phyloP scores from a whole-genome alignment of 2,329 filamentous ascomycete genomes.

The Teratosphaeria pseudoeucalypti region DNA sequence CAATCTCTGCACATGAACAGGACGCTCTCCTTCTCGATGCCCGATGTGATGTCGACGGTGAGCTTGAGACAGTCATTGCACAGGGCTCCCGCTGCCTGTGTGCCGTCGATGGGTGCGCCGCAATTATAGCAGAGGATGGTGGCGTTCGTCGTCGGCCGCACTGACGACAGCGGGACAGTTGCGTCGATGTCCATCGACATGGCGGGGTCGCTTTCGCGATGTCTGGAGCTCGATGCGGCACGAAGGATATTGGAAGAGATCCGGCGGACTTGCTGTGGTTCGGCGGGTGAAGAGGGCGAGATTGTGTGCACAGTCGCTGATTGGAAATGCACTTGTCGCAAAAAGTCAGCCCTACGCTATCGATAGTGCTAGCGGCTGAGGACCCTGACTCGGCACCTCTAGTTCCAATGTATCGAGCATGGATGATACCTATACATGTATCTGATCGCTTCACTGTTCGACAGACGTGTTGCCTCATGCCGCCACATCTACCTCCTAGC shows the following conservation, averaged over 20 bases:
- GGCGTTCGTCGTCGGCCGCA: constrained; percentile 16
- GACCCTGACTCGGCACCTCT: no score
- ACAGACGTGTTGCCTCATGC: no score
- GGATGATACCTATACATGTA: no score
- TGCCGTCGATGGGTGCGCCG: constrained; percentile 89
- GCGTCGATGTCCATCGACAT: constrained; percentile 31
- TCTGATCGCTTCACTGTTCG: no score
- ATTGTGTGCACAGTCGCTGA: not conserved
- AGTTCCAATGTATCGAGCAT: no score
- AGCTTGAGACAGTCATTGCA: constrained; percentile 95
- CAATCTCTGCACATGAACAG: constrained; percentile 91
- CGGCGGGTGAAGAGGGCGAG: not conserved
- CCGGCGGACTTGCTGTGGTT: not conserved
- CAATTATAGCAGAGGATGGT: constrained; percentile 98
- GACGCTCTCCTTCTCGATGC: constrained; percentile 81
- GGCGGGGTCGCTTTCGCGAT: constrained; percentile 2
- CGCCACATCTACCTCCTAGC: no score
- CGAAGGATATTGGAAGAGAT: no score
- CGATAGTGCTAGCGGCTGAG: not conserved
- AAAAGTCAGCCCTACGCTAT: not conserved
- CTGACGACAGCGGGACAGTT: constrained; percentile 15
- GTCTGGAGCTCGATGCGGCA: not conserved
- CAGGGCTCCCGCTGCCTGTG: constrained; percentile 70
- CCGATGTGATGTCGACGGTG: constrained; percentile 83
- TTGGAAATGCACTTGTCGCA: not conserved